Evolutionary conservation across 129 eudicot species (phyloP), one percentile per base, ranked within the genome.

Genomic region (Kitagawia praeruptora): DNA sequence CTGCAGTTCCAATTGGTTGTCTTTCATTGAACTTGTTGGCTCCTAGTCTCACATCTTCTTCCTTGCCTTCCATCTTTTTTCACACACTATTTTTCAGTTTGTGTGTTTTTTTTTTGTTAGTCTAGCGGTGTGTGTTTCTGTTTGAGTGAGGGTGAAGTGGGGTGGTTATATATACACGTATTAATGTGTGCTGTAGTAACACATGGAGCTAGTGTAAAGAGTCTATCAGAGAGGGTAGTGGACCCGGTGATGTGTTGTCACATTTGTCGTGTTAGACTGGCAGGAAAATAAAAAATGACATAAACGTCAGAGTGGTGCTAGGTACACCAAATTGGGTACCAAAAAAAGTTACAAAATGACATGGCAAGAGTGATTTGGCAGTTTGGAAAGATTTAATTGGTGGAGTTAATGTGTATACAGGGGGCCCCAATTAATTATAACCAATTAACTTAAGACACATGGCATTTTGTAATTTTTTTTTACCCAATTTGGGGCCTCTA

Each of bases 1-100:
- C 94, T 15, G 89, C 90, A 51, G 92, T 92, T 8, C 97, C 92
- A 14, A 89, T 74, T 19, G 87, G 86, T 69, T 86, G 89, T 81
- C 90, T 80, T 58, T 88, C 94, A 28, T 70, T 28, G 81, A 81
- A 92, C 77, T 75, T 88, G 92, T 88, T 89, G 75, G 93, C 92
- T 84, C 97, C 97, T 31, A 89, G 63, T 25, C 84, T 82, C 47
- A 88, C 88, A 78, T 86, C 91, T 70, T 92, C 94, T 75, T 88
- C 89, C 48, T 81, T 86, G 75, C 87, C 82, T 51, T 89, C 92
- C 97, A 91, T 91, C 2, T 79, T 79, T 47, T 19, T 31, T 48
- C 49, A 31, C 14, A 75, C 66, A 48, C 41, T 75, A 25, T 0
- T 15, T 12, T 40, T n/a, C 44, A 27, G 61, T 28, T 21, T 48